A percentile compares a stretch with the other conserved stretches of the same genome.
phyloP scores from a whole-genome alignment of 495 filamentous ascomycete genomes.

The Elasticomyces elasticus region DNA sequence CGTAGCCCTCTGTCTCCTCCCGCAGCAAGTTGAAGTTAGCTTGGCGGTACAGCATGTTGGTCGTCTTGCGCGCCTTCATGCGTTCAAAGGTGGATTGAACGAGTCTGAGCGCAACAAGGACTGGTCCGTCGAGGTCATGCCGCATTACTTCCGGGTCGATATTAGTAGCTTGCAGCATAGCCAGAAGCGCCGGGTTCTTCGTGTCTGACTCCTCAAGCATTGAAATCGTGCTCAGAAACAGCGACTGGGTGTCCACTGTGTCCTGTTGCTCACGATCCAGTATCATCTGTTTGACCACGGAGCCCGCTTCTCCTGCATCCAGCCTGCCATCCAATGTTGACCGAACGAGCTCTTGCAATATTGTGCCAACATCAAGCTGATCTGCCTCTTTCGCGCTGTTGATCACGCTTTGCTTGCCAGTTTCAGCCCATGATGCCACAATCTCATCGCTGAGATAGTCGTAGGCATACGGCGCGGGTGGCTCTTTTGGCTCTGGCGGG shows the following conservation, averaged over 20 bases:
- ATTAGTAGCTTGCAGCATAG: slow-evolving; percentile 56
- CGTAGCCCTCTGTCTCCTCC: slow-evolving; percentile 93
- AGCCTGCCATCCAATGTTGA: slow-evolving; percentile 61
- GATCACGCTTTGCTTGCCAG: slow-evolving; percentile 41
- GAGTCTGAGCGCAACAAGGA: slow-evolving; percentile 64
- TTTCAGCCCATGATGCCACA: slow-evolving; percentile 41
- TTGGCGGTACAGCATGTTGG: slow-evolving; percentile 85
- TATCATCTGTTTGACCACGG: slow-evolving; percentile 62
- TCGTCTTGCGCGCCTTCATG: slow-evolving; percentile 76
- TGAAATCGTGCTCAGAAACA: slow-evolving; percentile 76
- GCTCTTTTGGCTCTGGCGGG: neutral
- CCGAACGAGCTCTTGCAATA: slow-evolving; percentile 79
- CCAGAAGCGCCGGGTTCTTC: slow-evolving; percentile 34
- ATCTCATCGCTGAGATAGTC: slow-evolving; percentile 46
- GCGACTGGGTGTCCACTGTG: slow-evolving; percentile 37
- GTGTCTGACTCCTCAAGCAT: slow-evolving; percentile 61
- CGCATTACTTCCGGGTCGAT: slow-evolving; percentile 66
- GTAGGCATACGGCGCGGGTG: slow-evolving; percentile 39
- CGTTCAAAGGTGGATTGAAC: slow-evolving; percentile 77
- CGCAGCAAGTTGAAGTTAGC: slow-evolving; percentile 92
- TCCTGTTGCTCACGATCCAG: slow-evolving; percentile 41
- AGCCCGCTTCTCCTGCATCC: slow-evolving; percentile 57
- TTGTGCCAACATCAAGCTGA: slow-evolving; percentile 49
- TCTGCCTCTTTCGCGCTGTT: slow-evolving; percentile 56
- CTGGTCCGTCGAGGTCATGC: slow-evolving; percentile 64